phyloP scores from a whole-genome alignment of 2,329 filamentous ascomycete genomes.

The Diaporthe sp. region DNA sequence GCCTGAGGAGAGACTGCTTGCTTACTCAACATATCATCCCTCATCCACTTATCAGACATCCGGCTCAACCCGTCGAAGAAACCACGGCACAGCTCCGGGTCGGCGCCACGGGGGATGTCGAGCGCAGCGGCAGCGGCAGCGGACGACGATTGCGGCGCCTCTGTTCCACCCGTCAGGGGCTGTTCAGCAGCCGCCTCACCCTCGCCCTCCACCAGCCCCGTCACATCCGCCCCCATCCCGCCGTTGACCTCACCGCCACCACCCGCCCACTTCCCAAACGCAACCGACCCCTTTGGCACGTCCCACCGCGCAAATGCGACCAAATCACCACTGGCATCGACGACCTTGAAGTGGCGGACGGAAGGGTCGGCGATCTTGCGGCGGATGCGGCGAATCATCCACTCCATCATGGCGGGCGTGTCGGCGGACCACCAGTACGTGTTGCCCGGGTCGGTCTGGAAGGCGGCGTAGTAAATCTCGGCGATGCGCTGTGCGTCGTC shows the following conservation, averaged over 20 bases:
- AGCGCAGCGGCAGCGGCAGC: not conserved
- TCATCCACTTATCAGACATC: conserved; percentile 12
- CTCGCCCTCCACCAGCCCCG: not conserved
- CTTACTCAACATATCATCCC: not conserved
- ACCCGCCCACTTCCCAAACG: not conserved
- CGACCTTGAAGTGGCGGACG: conserved; percentile 11
- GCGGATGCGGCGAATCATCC: conserved; percentile 1
- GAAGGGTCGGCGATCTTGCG: not conserved
- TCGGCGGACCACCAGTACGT: conserved; percentile 21
- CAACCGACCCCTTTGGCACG: not conserved
- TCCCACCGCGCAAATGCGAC: conserved; percentile 13
- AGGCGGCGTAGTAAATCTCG: conserved; percentile 15
- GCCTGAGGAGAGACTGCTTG: not conserved
- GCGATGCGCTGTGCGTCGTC: not conserved
- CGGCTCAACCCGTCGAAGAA: conserved; percentile 10
- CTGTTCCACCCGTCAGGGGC: not conserved
- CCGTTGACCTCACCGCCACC: not conserved
- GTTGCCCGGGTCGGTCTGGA: conserved; percentile 11
- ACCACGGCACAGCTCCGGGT: not conserved
- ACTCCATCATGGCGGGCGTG: conserved; percentile 3
- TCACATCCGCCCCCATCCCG: not conserved
- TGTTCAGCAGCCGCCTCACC: not conserved
- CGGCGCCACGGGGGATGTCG: not conserved
- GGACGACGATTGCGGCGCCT: not conserved
- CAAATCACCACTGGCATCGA: not conserved